phyloP scores from a whole-genome alignment of 2,329 filamentous ascomycete genomes.

The Penicillium sp. region DNA sequence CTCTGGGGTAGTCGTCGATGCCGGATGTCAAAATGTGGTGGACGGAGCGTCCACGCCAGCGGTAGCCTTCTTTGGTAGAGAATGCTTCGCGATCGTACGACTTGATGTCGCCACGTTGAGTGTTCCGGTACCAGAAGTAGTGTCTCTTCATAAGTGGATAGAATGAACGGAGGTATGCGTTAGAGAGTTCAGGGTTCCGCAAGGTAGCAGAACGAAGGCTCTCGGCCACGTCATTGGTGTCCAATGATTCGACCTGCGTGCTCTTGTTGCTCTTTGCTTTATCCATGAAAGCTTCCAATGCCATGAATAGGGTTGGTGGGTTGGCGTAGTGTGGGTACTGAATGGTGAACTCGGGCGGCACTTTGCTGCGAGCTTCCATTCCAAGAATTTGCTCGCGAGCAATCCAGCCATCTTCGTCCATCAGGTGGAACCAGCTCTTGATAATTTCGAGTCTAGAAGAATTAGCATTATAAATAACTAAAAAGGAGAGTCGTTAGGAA shows the following conservation, averaged over 20 bases:
- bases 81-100: slow-evolving; percentile 87
- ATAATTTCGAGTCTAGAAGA: slow-evolving; percentile 67
- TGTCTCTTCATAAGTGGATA: slow-evolving; percentile 87
- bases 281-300: slow-evolving; percentile 79
- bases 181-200: slow-evolving; percentile 64
- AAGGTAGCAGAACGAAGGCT: slow-evolving; percentile 63
- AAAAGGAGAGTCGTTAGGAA: neutral
- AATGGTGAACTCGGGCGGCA: slow-evolving; percentile 86
- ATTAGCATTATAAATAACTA: slow-evolving; percentile 9
- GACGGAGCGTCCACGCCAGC: slow-evolving; percentile 87
- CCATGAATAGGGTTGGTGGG: slow-evolving; percentile 89
- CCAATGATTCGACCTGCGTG: slow-evolving; percentile 23
- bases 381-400: slow-evolving; percentile 94
- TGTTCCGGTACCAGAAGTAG: slow-evolving; percentile 92
- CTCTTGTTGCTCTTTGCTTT: slow-evolving; percentile 59
- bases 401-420: slow-evolving; percentile 98
- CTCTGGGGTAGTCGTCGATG: slow-evolving; percentile 91
- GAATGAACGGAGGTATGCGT: slow-evolving; percentile 69
- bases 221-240: slow-evolving; percentile 35
- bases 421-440: slow-evolving; percentile 91
- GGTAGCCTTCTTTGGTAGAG: slow-evolving; percentile 86
- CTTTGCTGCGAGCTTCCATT: slow-evolving; percentile 87
- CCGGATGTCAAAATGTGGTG: slow-evolving; percentile 89
- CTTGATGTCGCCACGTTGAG: slow-evolving; percentile 85
- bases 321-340: slow-evolving; percentile 98